Evolutionary conservation across 1,284 basidiomycete species (phyloP).

Genomic region (Microbotryum silenes-acaulis): DNA sequence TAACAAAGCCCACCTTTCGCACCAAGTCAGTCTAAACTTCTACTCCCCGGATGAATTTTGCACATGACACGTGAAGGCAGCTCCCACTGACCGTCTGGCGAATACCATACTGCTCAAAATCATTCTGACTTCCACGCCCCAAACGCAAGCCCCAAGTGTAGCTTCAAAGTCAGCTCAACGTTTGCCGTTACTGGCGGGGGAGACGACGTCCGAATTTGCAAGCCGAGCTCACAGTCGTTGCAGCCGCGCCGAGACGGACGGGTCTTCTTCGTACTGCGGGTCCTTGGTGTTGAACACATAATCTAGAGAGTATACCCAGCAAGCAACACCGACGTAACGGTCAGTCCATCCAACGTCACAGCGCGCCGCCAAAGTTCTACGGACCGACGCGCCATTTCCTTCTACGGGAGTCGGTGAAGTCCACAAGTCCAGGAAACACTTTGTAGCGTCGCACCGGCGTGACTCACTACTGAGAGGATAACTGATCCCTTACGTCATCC

Average conservation of each 20-base stretch:
- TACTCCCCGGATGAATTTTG: too few relatives aligned
- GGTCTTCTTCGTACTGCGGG: constrained; percentile 91
- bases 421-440: too few relatives aligned
- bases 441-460: too few relatives aligned
- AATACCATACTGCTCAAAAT: constrained; percentile 81
- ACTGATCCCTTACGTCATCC: too few relatives aligned
- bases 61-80: too few relatives aligned
- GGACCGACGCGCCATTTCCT: too few relatives aligned
- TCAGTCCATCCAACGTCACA: too few relatives aligned
- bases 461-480: too few relatives aligned
- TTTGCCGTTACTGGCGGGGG: not conserved
- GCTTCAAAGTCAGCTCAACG: not conserved
- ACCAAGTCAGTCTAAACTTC: too few relatives aligned
- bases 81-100: constrained; percentile 24
- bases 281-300: constrained; percentile 58
- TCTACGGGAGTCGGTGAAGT: too few relatives aligned
- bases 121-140: constrained; percentile 55
- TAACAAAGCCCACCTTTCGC: not conserved
- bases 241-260: constrained; percentile 61
- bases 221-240: constrained; percentile 34
- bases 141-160: not conserved
- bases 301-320: constrained; percentile 9
- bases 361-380: too few relatives aligned
- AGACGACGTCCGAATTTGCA: too few relatives aligned
- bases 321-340: not conserved